Evolutionary conservation across 768 basidiomycete genomes (phyloP).

Genomic region (Tricholoma flavovirens): DNA sequence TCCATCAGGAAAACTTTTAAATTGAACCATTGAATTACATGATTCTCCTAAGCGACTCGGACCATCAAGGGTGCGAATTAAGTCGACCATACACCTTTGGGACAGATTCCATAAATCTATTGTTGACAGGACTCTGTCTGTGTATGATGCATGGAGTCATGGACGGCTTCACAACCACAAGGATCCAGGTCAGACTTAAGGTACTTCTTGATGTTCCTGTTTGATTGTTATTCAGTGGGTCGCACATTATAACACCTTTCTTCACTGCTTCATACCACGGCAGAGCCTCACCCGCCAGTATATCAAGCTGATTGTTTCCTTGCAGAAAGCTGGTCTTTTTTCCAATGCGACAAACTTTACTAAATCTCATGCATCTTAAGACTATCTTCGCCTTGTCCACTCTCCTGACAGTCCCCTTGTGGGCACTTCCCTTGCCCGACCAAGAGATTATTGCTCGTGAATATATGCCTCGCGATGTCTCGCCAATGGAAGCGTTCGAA

Average conservation of each 20-base stretch:
- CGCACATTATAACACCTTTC: background rate
- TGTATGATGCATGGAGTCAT: no score
- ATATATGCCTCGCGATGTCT: background rate
- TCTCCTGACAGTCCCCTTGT: background rate
- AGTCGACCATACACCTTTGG: no score
- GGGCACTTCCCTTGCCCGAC: background rate
- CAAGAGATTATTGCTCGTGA: no score
- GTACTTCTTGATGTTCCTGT: no score
- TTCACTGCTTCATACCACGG: background rate
- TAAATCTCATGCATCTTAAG: background rate
- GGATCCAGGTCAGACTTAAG: no score
- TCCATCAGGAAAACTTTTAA: no score
- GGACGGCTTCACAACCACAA: background rate
- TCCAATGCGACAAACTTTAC: background rate
- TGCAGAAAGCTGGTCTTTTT: background rate
- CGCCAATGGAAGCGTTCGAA: background rate
- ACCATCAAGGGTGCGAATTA: no score
- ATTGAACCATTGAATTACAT: no score
- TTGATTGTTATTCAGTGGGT: background rate
- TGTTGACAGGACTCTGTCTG: no score
- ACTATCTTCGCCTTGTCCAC: background rate
- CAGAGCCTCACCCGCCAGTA: no score
- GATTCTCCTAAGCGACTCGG: no score
- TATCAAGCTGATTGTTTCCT: background rate
- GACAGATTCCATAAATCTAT: no score